Conservation (phyloP, 192 early-diverging fungal genomes). For the Funneliformis geosporum region DNA sequence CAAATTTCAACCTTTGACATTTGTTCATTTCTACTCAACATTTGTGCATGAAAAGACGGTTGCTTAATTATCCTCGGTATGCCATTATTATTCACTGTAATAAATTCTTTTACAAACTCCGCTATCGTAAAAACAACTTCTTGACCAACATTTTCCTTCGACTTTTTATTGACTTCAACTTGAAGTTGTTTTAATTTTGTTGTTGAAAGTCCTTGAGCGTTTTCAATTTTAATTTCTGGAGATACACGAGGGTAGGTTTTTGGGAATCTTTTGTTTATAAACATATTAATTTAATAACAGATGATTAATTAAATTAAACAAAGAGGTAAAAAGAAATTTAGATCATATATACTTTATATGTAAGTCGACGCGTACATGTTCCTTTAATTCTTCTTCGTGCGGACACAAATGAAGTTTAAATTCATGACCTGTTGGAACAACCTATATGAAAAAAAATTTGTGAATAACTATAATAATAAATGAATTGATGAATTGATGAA, state of each 20-base stretch:
- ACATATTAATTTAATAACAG: slow-evolving; percentile 42
- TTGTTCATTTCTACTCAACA: slow-evolving; percentile 53
- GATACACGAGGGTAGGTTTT: slow-evolving; percentile 66
- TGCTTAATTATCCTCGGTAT: slow-evolving; percentile 52
- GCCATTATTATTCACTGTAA: slow-evolving; percentile 57
- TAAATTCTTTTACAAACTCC: slow-evolving; percentile 56
- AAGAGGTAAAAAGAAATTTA: background rate
- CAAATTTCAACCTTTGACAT: slow-evolving; percentile 41
- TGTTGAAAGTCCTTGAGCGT: slow-evolving; percentile 53
- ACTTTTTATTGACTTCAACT: slow-evolving; percentile 39
- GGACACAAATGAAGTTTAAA: slow-evolving; percentile 55
- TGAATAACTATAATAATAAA: background rate
- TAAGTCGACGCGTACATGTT: slow-evolving; percentile 51
- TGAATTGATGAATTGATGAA: background rate
- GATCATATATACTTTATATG: slow-evolving; percentile 49
- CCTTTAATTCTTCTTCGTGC: slow-evolving; percentile 47
- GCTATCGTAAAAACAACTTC: slow-evolving; percentile 75
- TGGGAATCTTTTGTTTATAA: slow-evolving; percentile 50
- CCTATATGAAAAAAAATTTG: slow-evolving; percentile 29
- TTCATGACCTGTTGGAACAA: slow-evolving; percentile 48
- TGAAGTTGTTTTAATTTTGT: slow-evolving; percentile 51
- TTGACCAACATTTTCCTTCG: slow-evolving; percentile 48
- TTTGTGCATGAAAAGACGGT: slow-evolving; percentile 57
- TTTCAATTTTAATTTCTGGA: slow-evolving; percentile 59
- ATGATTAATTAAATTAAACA: slow-evolving; percentile 16